Conservation (phyloP, 768 basidiomycete genomes). For the Calocybe cyanea region DNA sequence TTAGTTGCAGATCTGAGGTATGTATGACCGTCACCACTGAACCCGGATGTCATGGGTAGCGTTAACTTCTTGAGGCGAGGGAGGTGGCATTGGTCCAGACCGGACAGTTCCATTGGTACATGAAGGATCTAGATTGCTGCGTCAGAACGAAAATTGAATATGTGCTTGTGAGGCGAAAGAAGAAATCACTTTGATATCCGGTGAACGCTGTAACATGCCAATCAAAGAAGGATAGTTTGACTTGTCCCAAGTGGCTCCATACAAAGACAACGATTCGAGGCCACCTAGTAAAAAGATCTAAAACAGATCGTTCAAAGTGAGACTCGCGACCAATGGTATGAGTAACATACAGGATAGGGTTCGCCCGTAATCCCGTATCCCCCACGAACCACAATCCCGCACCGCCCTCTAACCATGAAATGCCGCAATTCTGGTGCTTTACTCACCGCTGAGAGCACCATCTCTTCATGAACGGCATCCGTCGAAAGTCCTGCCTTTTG, state of each 20-base stretch:
- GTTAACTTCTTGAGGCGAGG: constrained; percentile 39
- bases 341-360: constrained; percentile 30
- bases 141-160: neutral
- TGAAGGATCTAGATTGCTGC: constrained; percentile 42
- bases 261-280: constrained; percentile 23
- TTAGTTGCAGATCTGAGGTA: constrained; percentile 31
- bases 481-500: constrained; percentile 25
- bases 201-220: constrained; percentile 24
- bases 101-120: constrained; percentile 42
- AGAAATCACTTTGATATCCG: constrained; percentile 24
- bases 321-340: too few relatives aligned
- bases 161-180: neutral
- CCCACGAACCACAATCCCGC: constrained; percentile 33
- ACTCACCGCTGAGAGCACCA: constrained; percentile 30
- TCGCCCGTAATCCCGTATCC: constrained; percentile 26
- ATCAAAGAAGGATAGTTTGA: constrained; percentile 20
- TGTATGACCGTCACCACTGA: constrained; percentile 16
- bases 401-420: constrained; percentile 33
- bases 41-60: constrained; percentile 39
- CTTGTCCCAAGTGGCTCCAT: constrained; percentile 26
- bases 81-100: constrained; percentile 32
- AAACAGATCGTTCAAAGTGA: neutral
- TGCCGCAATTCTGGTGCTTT: constrained; percentile 27
- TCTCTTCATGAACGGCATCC: constrained; percentile 34
- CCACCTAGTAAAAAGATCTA: constrained; percentile 28